phyloP scores from a whole-genome alignment of 2,329 filamentous ascomycete genomes.

The Dothiorella sarmentorum region DNA sequence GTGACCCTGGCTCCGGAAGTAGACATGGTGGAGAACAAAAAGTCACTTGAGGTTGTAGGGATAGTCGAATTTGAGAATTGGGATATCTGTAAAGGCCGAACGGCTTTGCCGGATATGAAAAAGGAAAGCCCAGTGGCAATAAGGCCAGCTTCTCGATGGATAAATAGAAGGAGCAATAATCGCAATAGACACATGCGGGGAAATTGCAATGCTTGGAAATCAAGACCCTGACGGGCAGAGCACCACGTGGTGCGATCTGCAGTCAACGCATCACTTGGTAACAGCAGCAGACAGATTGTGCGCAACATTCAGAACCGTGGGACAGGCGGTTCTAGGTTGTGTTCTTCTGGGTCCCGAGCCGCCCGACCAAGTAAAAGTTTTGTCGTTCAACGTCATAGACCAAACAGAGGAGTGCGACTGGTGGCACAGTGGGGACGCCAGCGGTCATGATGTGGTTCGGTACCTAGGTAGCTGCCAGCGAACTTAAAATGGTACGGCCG shows the following conservation, averaged over 20 bases:
- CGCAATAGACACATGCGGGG: constrained; percentile 2
- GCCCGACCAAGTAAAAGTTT: background rate
- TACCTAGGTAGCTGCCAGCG: background rate
- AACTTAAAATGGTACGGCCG: background rate
- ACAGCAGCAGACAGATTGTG: background rate
- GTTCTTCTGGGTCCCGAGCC: background rate
- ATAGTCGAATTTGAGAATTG: background rate
- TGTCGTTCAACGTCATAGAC: background rate
- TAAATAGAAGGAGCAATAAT: background rate
- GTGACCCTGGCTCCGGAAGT: background rate
- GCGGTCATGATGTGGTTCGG: background rate
- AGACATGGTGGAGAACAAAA: background rate
- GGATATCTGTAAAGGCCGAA: background rate
- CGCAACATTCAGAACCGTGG: background rate
- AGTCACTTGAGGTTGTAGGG: background rate
- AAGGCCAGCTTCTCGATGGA: background rate
- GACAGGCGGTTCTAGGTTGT: background rate
- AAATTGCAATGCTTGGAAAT: background rate
- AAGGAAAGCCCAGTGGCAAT: background rate
- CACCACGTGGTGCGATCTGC: constrained; percentile 3
- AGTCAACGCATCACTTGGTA: background rate
- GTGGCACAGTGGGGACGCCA: background rate
- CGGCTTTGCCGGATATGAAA: background rate
- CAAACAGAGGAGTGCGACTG: background rate
- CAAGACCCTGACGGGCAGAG: constrained; percentile 9